Conservation (phyloP, 2,329 filamentous ascomycete species). For the Penicillium sp. region DNA sequence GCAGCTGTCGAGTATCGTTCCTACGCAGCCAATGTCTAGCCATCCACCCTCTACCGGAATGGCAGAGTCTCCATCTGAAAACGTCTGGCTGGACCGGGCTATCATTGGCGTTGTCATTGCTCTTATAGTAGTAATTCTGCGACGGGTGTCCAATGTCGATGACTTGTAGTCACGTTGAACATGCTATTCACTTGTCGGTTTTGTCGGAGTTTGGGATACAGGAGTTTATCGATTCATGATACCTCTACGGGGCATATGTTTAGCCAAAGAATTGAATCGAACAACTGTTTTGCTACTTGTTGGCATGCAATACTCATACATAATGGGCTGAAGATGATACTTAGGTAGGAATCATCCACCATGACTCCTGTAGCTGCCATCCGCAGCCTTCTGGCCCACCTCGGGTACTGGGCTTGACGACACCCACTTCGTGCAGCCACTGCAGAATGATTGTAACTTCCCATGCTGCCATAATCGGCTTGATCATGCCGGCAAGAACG, state of each 20-base stretch:
- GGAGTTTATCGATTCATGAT: slow-evolving; percentile 1
- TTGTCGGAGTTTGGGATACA: slow-evolving; percentile 1
- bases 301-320: background rate
- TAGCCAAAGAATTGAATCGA: slow-evolving; percentile 1
- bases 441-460: slow-evolving; percentile 44
- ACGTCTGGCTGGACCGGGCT: slow-evolving; percentile 77
- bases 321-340: background rate
- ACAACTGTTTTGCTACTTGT: background rate
- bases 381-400: slow-evolving; percentile 17
- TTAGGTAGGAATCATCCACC: slow-evolving; percentile 42
- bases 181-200: background rate
- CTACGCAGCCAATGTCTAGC: background rate
- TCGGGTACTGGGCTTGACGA: slow-evolving; percentile 17
- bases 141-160: slow-evolving; percentile 42
- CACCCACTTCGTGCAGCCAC: slow-evolving; percentile 40
- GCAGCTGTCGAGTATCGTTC: background rate
- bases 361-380: slow-evolving; percentile 42
- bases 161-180: slow-evolving; percentile 15
- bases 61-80: slow-evolving; percentile 43
- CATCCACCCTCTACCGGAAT: background rate
- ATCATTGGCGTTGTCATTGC: slow-evolving; percentile 73
- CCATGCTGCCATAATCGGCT: slow-evolving; percentile 44
- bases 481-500: slow-evolving; percentile 40
- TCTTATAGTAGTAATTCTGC: slow-evolving; percentile 68
- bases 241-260: slow-evolving; percentile 1